Percentiles rank a stretch among this genome's conserved stretches.
Conservation (phyloP, 2,329 filamentous ascomycete genomes). For the Ascochyta viciae-villosae region DNA sequence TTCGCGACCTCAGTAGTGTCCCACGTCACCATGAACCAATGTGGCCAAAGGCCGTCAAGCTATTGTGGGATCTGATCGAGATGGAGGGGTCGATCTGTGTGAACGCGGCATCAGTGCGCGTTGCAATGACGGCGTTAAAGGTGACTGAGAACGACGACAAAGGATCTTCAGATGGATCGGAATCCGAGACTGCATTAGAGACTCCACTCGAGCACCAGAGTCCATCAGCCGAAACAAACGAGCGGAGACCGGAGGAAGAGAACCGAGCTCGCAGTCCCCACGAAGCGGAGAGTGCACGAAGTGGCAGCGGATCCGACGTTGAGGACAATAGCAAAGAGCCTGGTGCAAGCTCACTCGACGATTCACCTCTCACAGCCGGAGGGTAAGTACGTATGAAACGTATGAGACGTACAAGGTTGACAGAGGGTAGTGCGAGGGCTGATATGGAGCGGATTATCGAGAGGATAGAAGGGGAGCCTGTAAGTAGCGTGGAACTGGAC, state of each 20-base stretch:
- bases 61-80: not conserved
- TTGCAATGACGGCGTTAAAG: conserved; percentile 2
- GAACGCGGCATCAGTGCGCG: not conserved
- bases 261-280: not conserved
- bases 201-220: not conserved
- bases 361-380: too few relatives aligned
- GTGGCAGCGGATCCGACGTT: not conserved
- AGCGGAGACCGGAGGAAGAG: not conserved
- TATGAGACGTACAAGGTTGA: too few relatives aligned
- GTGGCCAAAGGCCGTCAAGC: conserved; percentile 6
- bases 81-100: not conserved
- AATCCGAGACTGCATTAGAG: not conserved
- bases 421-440: too few relatives aligned
- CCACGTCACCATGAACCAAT: conserved; percentile 1
- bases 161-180: not conserved
- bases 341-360: not conserved
- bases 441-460: too few relatives aligned
- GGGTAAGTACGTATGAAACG: too few relatives aligned
- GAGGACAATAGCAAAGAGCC: not conserved
- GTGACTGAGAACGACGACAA: not conserved
- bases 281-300: not conserved
- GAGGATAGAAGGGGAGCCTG: too few relatives aligned
- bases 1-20: conserved; percentile 1
- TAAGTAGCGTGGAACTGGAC: too few relatives aligned
- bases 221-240: not conserved